Percentiles rank a stretch among this genome's conserved stretches.
Conservation (phyloP, 2,329 filamentous ascomycete species). For the Alternaria viburni region DNA sequence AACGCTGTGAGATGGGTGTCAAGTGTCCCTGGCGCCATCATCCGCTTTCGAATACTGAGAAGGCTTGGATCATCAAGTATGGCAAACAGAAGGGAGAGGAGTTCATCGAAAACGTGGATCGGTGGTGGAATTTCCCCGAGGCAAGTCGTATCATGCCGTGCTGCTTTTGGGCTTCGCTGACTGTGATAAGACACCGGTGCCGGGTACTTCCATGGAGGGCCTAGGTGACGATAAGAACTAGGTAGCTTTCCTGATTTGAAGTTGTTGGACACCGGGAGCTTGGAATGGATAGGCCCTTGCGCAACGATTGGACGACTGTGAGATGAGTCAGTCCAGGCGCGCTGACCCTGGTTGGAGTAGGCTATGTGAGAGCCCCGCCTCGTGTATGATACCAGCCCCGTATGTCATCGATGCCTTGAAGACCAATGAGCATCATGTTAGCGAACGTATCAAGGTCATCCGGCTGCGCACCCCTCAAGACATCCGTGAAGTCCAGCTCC, state of each 20-base stretch:
- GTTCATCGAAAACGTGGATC: slow-evolving; percentile 5
- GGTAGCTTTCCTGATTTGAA: background rate
- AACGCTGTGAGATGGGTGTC: slow-evolving; percentile 11
- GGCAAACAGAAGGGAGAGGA: background rate
- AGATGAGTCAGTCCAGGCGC: background rate
- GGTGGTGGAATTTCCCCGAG: slow-evolving; percentile 4
- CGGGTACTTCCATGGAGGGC: slow-evolving; percentile 4
- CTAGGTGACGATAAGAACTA: background rate
- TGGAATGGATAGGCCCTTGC: too few species aligned
- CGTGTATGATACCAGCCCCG: slow-evolving; percentile 36
- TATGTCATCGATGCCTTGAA: slow-evolving; percentile 39
- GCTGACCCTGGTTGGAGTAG: background rate
- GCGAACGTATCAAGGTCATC: slow-evolving; percentile 41
- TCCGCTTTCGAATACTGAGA: slow-evolving; percentile 7
- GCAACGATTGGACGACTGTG: too few species aligned
- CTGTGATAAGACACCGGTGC: slow-evolving; percentile 1
- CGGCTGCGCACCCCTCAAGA: slow-evolving; percentile 27
- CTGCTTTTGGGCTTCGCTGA: background rate
- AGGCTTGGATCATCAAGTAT: slow-evolving; percentile 7
- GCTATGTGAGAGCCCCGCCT: slow-evolving; percentile 21
- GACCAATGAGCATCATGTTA: slow-evolving; percentile 34
- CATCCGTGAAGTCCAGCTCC: slow-evolving; percentile 34
- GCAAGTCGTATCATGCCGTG: background rate
- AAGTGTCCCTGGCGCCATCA: slow-evolving; percentile 22
- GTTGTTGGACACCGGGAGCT: background rate